Evolutionary conservation across 2,329 filamentous ascomycete genomes (phyloP), one percentile per base, ranked within the genome.

Genomic region (Chaetomiaceae sp.): DNA sequence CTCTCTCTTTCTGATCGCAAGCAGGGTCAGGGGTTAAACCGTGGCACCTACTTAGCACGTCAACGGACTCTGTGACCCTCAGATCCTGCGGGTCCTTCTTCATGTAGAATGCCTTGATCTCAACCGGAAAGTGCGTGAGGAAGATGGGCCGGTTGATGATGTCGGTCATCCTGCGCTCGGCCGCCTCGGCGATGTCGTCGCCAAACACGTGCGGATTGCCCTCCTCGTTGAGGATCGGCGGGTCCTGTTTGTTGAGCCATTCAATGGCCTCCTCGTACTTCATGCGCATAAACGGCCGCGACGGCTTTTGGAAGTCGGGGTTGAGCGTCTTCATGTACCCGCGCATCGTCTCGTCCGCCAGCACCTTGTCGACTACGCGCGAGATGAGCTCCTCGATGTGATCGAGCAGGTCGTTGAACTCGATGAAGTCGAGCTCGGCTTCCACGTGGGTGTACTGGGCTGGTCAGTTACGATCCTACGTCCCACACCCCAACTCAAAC

Each of bases 81-180:
- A 73, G 75, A 67, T 99, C 94, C 27, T 80, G 73, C 38, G 79
- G 76, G 64, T 92, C 94, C 73, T 87, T 91, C 73, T 91, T 86
- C 94, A 99, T 99, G 80, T 99, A 99, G 72, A 99, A 99, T 1
- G 94, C 88, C 79, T 99, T 99, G 79, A 99, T 96, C 75, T 92
- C 90, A 55, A 85, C 85, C 18, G 94, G 94, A 82, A 99, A 99
- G 74, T 97, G 92, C 2, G 92, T 97, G 37, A 97, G 80, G 77
- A 97, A 89, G 71, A 99, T 96, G 57, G 94, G 94, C 50, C 83
- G 77, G 83, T 95, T 94, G 78, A 99, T 95, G 63, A 86, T 87
- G 70, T 99, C 94, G 1, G 92, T 97, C 94, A 99, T 99, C 68
- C 79, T 83, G 64, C 94, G 87, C 80, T 99, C 94, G 11, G 94